Evolutionary conservation across 106 monocot genomes (phyloP).

Genomic region (Triglochin maritima): DNA sequence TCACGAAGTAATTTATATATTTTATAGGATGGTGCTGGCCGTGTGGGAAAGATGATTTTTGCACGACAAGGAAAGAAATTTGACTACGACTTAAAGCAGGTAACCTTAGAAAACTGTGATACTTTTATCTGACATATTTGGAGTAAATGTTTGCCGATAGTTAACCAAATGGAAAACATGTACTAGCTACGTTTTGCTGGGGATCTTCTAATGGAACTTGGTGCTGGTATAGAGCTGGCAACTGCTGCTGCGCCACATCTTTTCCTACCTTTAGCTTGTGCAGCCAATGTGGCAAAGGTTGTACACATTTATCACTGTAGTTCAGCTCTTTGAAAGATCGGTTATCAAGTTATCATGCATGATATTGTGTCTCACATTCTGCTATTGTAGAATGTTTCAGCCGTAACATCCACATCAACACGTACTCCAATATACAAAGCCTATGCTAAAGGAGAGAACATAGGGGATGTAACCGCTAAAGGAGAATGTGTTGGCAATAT

Average conservation of each 20-base stretch:
- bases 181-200: slow-evolving; percentile 80
- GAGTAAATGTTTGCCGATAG: too few relatives aligned
- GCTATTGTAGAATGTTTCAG: slow-evolving; percentile 78
- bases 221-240: slow-evolving; percentile 90
- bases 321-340: too few relatives aligned
- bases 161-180: neutral
- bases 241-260: slow-evolving; percentile 85
- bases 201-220: slow-evolving; percentile 93
- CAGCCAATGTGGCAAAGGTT: slow-evolving; percentile 93
- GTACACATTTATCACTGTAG: neutral
- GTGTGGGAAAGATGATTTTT: slow-evolving; percentile 99
- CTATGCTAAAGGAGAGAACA: slow-evolving; percentile 95
- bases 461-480: slow-evolving; percentile 98
- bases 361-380: neutral
- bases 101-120: slow-evolving; percentile 3
- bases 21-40: slow-evolving; percentile 91
- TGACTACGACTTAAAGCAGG: slow-evolving; percentile 98
- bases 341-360: neutral
- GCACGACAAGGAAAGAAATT: slow-evolving; percentile 97
- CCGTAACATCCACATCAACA: slow-evolving; percentile 93
- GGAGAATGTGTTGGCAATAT: slow-evolving; percentile 98
- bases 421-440: slow-evolving; percentile 98
- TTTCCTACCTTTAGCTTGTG: slow-evolving; percentile 94
- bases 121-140: too few relatives aligned
- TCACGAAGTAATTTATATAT: too few relatives aligned